A percentile compares a stretch with the other conserved stretches of the same genome.
Conservation (phyloP, 2,329 filamentous ascomycete genomes). For the Pochonia chlamydosporia region DNA sequence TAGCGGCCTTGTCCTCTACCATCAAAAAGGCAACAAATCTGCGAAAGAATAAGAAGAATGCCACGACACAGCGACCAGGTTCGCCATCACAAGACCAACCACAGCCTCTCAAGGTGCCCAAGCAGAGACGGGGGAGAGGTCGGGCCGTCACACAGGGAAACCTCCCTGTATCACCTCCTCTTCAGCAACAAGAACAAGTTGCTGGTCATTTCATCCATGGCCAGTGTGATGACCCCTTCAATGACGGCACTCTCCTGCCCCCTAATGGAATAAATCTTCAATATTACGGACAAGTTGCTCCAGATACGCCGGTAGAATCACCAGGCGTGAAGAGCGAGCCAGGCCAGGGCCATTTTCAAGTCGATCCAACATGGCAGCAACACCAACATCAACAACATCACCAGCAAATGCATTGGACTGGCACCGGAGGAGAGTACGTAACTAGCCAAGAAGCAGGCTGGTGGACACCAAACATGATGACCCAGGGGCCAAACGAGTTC, state of each 20-base stretch:
- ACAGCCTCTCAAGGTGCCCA: slow-evolving; percentile 26
- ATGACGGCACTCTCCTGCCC: slow-evolving; percentile 19
- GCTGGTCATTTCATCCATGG: slow-evolving; percentile 28
- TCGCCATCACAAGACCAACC: slow-evolving; percentile 24
- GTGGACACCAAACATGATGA: slow-evolving; percentile 26
- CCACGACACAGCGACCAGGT: slow-evolving; percentile 15
- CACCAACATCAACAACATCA: slow-evolving; percentile 13
- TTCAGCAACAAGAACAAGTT: slow-evolving; percentile 20
- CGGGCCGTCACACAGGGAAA: slow-evolving; percentile 12
- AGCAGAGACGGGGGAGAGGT: slow-evolving; percentile 22
- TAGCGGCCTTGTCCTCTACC: slow-evolving; percentile 35
- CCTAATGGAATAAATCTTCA: slow-evolving; percentile 18
- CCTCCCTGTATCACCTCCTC: slow-evolving; percentile 17
- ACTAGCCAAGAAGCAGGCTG: slow-evolving; percentile 18
- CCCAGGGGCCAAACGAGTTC: slow-evolving; percentile 18
- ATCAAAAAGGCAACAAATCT: slow-evolving; percentile 32
- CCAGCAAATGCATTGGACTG: slow-evolving; percentile 15
- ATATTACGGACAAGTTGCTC: slow-evolving; percentile 25
- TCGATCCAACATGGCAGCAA: slow-evolving; percentile 12
- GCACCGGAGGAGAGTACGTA: slow-evolving; percentile 22
- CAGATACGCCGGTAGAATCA: slow-evolving; percentile 33
- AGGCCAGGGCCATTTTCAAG: slow-evolving; percentile 18
- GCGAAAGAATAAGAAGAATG: slow-evolving; percentile 22
- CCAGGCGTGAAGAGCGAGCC: slow-evolving; percentile 28
- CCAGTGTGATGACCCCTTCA: slow-evolving; percentile 33